Conservation (phyloP, 208 protist genomes). For the Strigomonas oncopelti region DNA sequence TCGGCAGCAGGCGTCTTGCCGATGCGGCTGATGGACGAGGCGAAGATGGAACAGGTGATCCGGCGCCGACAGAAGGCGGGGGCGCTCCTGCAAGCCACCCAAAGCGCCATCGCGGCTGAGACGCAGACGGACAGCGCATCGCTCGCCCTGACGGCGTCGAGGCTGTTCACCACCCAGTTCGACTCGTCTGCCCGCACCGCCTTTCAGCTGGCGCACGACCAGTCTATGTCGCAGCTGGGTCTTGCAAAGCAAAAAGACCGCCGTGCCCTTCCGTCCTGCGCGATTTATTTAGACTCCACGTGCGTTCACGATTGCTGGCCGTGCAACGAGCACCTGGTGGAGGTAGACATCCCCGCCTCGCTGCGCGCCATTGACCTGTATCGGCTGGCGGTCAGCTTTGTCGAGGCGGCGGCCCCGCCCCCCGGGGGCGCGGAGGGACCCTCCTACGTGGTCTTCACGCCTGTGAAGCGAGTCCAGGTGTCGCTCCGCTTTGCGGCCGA, state of each 20-base stretch:
- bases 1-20: not conserved
- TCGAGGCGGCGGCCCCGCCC: not conserved
- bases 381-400: slow-evolving; percentile 20
- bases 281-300: slow-evolving; percentile 10
- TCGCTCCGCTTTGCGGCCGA: slow-evolving; percentile 28
- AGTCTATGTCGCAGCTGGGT: not conserved
- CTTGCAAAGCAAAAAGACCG: not conserved
- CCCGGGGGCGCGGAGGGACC: slow-evolving; percentile 1
- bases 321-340: slow-evolving; percentile 7
- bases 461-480: slow-evolving; percentile 23
- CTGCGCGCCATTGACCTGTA: slow-evolving; percentile 8
- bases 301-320: not conserved
- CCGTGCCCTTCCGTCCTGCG: not conserved
- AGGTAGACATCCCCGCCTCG: slow-evolving; percentile 3
- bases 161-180: slow-evolving; percentile 10
- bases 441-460: slow-evolving; percentile 23
- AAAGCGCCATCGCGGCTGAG: not conserved
- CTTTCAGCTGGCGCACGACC: not conserved
- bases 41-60: not conserved
- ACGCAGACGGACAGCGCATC: not conserved
- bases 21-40: slow-evolving; percentile 3
- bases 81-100: not conserved
- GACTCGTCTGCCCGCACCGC: not conserved
- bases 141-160: slow-evolving; percentile 8
- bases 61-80: not conserved